A percentile compares a stretch with the other conserved stretches of the same genome.
phyloP scores from a whole-genome alignment of 164 flowering plant genomes.

The Hamamelis virginiana region DNA sequence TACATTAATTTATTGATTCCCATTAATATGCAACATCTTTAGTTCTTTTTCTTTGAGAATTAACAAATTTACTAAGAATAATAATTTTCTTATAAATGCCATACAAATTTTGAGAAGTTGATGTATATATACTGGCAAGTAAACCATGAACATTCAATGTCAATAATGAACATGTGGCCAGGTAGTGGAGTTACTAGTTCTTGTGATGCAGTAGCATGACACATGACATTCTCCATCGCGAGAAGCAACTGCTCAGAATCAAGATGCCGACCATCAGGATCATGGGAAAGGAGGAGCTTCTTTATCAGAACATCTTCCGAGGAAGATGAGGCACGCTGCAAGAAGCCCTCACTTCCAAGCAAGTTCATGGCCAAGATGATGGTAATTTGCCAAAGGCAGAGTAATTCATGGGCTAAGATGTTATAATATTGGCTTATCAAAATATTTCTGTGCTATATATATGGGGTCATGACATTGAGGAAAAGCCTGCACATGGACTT shows the following conservation, averaged over 20 bases:
- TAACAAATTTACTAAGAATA: no score
- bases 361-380: conserved; percentile 24
- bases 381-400: background rate
- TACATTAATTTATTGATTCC: no score
- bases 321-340: background rate
- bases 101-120: no score
- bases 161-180: background rate
- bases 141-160: no score
- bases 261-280: conserved; percentile 53
- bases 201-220: conserved; percentile 25
- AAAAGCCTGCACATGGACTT: no score
- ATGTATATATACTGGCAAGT: no score
- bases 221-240: conserved; percentile 42
- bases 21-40: no score
- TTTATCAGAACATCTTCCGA: conserved; percentile 29
- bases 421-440: no score
- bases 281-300: conserved; percentile 53
- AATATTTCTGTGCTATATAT: no score
- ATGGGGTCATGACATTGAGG: no score
- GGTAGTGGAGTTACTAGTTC: conserved; percentile 8
- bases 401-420: background rate
- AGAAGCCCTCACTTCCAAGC: conserved; percentile 1
- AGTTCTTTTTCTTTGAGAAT: no score
- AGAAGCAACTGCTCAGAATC: conserved; percentile 49
- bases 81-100: no score